These are phyloP conservation scores for Haplosporangium sp. DNA, from an alignment of 371 early-diverging fungal species.

Conservation along the genomic window DNA sequence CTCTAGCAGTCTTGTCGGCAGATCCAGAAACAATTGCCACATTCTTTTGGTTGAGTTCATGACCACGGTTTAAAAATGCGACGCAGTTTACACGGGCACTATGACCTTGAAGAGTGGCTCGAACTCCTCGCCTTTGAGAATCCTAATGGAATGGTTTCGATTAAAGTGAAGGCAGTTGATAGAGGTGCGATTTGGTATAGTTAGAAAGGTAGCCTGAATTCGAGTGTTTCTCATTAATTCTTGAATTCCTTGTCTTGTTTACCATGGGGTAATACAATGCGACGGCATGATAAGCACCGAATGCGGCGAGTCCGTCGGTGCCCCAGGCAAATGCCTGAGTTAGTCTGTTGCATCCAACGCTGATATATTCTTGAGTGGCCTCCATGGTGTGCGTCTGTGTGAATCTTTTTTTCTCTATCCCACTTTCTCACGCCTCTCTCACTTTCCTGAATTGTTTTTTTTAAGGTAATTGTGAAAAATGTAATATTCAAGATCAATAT, in stretches of 20 bases:
- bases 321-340: constrained; percentile 78
- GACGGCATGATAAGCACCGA: constrained; percentile 77
- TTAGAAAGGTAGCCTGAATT: no score
- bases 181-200: neutral
- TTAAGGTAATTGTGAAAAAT: no score
- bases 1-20: constrained; percentile 79
- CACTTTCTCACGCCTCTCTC: neutral
- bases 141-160: constrained; percentile 56
- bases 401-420: neutral
- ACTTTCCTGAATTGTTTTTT: no score
- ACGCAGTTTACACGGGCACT: constrained; percentile 85
- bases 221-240: no score
- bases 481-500: no score
- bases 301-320: constrained; percentile 75
- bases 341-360: constrained; percentile 80
- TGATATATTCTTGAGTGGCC: constrained; percentile 69
- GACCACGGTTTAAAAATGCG: constrained; percentile 74
- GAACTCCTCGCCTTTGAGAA: constrained; percentile 63
- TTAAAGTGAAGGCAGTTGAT: neutral
- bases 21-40: constrained; percentile 86
- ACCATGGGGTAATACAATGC: constrained; percentile 84
- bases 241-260: constrained; percentile 11
- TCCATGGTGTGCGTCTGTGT: constrained; percentile 22
- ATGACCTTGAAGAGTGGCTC: constrained; percentile 82
- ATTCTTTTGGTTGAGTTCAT: constrained; percentile 63